Evolutionary conservation across 768 basidiomycete genomes (phyloP).

Genomic region (Suillus clintonianus): DNA sequence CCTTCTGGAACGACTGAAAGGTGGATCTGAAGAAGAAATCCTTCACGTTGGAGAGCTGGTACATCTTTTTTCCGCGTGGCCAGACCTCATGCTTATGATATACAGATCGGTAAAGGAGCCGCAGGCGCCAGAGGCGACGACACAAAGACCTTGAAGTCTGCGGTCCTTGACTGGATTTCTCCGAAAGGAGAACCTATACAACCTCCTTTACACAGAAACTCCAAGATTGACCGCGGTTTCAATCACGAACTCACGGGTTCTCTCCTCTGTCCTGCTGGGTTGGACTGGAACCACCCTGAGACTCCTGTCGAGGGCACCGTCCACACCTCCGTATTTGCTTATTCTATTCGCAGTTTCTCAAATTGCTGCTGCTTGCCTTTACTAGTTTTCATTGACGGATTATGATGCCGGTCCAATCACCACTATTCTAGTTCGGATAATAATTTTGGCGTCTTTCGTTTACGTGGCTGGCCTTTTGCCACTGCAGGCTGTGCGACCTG

Average conservation of each 20-base stretch:
- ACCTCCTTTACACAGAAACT: conserved; percentile 13
- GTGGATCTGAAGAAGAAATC: conserved; percentile 1
- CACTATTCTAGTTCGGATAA: conserved; percentile 32
- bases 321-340: conserved; percentile 55
- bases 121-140: conserved; percentile 4
- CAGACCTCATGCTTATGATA: background rate
- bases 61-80: background rate
- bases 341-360: conserved; percentile 45
- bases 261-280: conserved; percentile 18
- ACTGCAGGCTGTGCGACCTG: conserved; percentile 45
- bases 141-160: conserved; percentile 10
- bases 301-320: conserved; percentile 41
- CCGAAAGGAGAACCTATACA: conserved; percentile 13
- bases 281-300: conserved; percentile 32
- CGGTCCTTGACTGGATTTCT: conserved; percentile 20
- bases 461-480: conserved; percentile 62
- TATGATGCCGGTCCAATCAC: conserved; percentile 16
- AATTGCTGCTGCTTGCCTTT: conserved; percentile 36
- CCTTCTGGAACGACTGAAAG: background rate
- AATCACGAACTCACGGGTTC: conserved; percentile 17
- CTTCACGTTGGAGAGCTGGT: conserved; percentile 1
- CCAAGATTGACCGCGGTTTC: conserved; percentile 15
- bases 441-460: conserved; percentile 40
- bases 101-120: conserved; percentile 6
- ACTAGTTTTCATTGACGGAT: conserved; percentile 32